Conservation (phyloP, 257 asterid genomes). For the Echium plantagineum region DNA sequence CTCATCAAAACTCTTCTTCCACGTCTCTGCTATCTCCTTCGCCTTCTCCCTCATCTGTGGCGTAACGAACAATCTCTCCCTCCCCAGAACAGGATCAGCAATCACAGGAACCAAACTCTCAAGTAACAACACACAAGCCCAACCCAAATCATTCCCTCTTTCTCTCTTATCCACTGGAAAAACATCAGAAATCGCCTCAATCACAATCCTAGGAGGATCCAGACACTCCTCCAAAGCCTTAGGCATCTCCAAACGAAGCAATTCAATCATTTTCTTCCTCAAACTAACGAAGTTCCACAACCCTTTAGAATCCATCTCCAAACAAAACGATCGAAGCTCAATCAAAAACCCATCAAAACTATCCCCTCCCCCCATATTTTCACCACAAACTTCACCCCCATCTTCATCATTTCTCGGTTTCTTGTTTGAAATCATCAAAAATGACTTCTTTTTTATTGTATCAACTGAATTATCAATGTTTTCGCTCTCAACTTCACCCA, state of each 20-base stretch:
- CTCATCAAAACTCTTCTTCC: constrained; percentile 98
- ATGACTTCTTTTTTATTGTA: constrained; percentile 16
- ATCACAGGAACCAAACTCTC: constrained; percentile 51
- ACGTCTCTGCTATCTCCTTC: constrained; percentile 76
- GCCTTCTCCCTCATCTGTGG: constrained; percentile 74
- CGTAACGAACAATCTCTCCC: constrained; percentile 86
- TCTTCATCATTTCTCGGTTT: background rate
- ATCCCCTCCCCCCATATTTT: constrained; percentile 9
- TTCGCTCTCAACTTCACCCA: too few species aligned
- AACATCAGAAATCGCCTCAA: constrained; percentile 87
- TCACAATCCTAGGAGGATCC: constrained; percentile 88
- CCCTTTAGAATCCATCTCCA: constrained; percentile 48
- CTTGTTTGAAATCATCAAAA: background rate
- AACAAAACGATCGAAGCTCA: constrained; percentile 46
- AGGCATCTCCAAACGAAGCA: constrained; percentile 50
- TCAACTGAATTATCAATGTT: too few species aligned
- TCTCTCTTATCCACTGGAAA: constrained; percentile 57
- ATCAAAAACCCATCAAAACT: constrained; percentile 42
- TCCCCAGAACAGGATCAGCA: constrained; percentile 76
- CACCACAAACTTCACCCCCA: constrained; percentile 14
- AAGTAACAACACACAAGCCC: constrained; percentile 96
- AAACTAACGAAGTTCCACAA: constrained; percentile 65
- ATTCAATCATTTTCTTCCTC: constrained; percentile 77
- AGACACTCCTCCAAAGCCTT: constrained; percentile 58
- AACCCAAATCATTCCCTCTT: constrained; percentile 59